phyloP scores from a whole-genome alignment of 495 filamentous ascomycete species.

The Podospora fimiseda region DNA sequence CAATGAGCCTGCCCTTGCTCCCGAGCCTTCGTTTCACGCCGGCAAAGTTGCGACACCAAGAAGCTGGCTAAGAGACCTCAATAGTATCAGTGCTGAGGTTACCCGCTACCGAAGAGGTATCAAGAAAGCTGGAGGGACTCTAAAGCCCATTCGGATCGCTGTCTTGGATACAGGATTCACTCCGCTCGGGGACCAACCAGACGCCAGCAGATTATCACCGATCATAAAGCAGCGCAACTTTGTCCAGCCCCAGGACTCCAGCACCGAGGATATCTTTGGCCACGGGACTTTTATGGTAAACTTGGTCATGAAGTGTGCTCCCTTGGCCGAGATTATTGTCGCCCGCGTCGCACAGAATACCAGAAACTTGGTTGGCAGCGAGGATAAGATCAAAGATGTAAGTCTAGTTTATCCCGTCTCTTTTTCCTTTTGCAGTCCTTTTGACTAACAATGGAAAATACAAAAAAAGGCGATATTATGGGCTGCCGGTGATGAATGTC shows the following conservation, averaged over 20 bases:
- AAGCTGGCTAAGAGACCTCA: not conserved
- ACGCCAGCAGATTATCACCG: not conserved
- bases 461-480: not conserved
- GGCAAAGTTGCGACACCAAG: not conserved
- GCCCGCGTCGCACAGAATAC: not conserved
- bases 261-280: not conserved
- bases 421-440: not conserved
- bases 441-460: not conserved
- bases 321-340: not conserved
- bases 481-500: not conserved
- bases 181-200: not conserved
- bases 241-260: not conserved
- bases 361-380: not conserved
- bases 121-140: not conserved
- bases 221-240: not conserved
- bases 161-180: not conserved
- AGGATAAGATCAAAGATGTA: not conserved
- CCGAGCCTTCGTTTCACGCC: not conserved
- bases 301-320: not conserved
- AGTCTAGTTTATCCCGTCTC: not conserved
- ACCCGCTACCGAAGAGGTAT: not conserved
- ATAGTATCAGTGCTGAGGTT: not conserved
- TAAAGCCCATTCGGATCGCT: not conserved
- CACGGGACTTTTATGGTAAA: not conserved
- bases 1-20: not conserved